Base-by-base conservation (phyloP, 139 green algal species). In the Chlorella ohadii region DNA sequence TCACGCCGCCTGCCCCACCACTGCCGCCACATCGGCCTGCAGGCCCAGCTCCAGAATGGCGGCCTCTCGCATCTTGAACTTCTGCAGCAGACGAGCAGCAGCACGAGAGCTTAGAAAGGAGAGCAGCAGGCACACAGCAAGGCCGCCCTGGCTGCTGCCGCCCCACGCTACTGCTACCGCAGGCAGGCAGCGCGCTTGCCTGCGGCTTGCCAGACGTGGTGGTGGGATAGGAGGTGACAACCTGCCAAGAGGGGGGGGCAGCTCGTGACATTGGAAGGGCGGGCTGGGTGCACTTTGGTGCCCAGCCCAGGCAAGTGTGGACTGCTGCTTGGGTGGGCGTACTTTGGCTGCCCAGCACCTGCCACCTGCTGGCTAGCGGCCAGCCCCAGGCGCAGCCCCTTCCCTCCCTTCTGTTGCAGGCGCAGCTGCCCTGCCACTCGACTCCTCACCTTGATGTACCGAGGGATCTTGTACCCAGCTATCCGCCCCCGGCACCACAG, bases 171-270 rank as follows among this genome's bases (percentile, higher is more conserved):
- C 44, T 51, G 44, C 44, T 51, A 9, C 44, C 44, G 7, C 44
- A 51, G 6, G 7, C 44, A 51, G 44, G 44, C 7, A 51, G 44
- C 51, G 22, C 11, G 15, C 51, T 59, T 59, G 51, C 51, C 51
- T 59, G 51, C 51, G 76, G 76, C 59, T 82, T 82, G 76, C 76
- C 76, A 63, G 70, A 80, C 15, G 70, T 47, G 55, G 80, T 85
- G 17, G 70, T 85, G 16, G 80, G 80, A 56, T 39, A 85, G 17
- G 80, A 79, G 19, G 39, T 57, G 5, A 85, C 80, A 25, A 79
- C 27, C 80, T 82, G 76, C 25, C 12, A 2, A 33, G 20, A 2
- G 34, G 23, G 1, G 31, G 22, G 71, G 71, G 39, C 61, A 44
- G n/a, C 27, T 12, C 11, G 7, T 7, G 9, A 64, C 25, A 15